Conservation (phyloP, 2,329 filamentous ascomycete genomes). For the Tothia fuscella region DNA sequence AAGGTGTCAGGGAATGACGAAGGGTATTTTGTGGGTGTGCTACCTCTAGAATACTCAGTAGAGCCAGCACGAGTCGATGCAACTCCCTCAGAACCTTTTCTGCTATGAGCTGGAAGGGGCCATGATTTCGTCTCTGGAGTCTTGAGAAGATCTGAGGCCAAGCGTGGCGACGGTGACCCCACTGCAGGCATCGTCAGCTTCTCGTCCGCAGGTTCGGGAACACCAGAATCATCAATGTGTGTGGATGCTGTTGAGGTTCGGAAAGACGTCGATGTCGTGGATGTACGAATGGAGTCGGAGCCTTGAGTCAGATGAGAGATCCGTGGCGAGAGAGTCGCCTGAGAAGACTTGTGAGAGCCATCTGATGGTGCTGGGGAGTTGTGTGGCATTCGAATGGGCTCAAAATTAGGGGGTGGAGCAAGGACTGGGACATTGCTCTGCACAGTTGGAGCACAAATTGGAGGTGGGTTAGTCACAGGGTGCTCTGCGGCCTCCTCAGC, state of each 20-base stretch:
- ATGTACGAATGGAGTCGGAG: neutral
- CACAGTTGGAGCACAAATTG: neutral
- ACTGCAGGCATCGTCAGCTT: no score
- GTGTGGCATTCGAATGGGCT: no score
- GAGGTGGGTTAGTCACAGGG: neutral
- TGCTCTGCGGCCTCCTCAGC: neutral
- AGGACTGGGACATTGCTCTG: neutral
- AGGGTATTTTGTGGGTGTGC: neutral
- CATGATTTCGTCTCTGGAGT: neutral
- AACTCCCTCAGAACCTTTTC: neutral
- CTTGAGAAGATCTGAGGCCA: no score
- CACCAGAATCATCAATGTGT: neutral
- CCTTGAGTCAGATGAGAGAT: slow-evolving; percentile 1
- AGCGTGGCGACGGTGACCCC: no score
- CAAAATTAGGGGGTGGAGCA: slow-evolving; percentile 5
- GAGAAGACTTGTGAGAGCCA: no score
- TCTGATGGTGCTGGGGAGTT: no score
- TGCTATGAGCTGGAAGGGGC: neutral
- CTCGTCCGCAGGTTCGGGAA: no score
- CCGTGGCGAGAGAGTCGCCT: neutral
- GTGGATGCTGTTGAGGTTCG: neutral
- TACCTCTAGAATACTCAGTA: neutral
- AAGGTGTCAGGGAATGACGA: neutral
- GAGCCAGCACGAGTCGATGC: neutral
- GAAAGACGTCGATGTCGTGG: neutral